Evolutionary conservation across 2,329 filamentous ascomycete species (phyloP), one percentile per base, ranked within the genome.

Genomic region (Diaporthe sp.): DNA sequence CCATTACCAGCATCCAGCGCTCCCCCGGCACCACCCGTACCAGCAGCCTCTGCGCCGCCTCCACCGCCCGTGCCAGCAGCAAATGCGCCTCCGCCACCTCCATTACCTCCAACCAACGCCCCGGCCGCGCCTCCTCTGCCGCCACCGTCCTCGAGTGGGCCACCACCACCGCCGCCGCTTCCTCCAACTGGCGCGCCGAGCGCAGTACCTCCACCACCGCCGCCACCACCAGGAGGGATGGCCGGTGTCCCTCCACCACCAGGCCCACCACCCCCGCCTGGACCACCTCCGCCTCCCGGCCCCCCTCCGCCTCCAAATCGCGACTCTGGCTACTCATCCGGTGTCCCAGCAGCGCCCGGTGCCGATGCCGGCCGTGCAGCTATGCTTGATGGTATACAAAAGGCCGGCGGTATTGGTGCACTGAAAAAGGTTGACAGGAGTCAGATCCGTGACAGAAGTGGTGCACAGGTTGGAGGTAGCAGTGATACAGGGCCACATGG

Each of bases 391-490:
- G 90, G 93, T 80, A 97, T 97, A 77, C 92, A 94, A 77, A 91
- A 90, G 68, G 90, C 91, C 19, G 92, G 92, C 55, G 92, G 92
- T 75, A 90, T 93, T 76, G 89, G 86, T 33, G 86, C 91, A 30
- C 87, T 97, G 79, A 95, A 92, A 84, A 96, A 96, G 84, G 93
- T 96, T 42, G 91, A 93, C 77, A 89, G 91, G 76, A 84, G 80
- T 76, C 87, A 94, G 83, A 94, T 96, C 82, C 87, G 90, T 78
- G 93, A 96, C 83, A 89, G 94, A 77, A 95, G 93, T 83, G 88
- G 79, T 5, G 93, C 92, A 35, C 80, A 87, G 45, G 90, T 95
- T 57, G 87, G 88, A 64, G 78, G 82, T 55, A 77, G 82, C 55
- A 77, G 79, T 30, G 87, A 89, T 77, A 86, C 87, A 66, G 88